A percentile compares a stretch with the other conserved stretches of the same genome.
Evolutionary conservation across 2,329 filamentous ascomycete species (phyloP).

Genomic region (Verticillium isaacii): DNA sequence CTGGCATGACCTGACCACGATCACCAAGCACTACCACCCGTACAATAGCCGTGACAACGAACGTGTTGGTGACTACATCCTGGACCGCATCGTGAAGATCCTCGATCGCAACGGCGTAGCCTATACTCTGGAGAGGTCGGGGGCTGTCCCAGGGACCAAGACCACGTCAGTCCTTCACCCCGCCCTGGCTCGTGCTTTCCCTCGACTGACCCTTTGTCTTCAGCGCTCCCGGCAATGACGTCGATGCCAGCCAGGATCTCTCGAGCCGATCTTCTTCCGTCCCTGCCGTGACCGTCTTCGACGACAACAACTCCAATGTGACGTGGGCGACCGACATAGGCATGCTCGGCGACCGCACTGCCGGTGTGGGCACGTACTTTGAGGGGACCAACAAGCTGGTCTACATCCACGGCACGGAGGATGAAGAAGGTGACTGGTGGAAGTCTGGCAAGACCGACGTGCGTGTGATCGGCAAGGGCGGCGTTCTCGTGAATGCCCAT

Average conservation of each 20-base stretch:
- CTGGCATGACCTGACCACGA: constrained; percentile 74
- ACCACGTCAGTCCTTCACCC: constrained; percentile 9
- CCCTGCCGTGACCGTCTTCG: constrained; percentile 62
- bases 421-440: constrained; percentile 73
- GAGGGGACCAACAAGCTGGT: constrained; percentile 90
- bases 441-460: constrained; percentile 33
- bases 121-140: constrained; percentile 35
- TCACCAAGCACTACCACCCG: constrained; percentile 76
- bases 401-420: constrained; percentile 79
- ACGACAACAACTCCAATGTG: constrained; percentile 74
- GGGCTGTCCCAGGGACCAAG: constrained; percentile 22
- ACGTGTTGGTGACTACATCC: constrained; percentile 69
- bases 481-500: constrained; percentile 90
- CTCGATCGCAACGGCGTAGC: constrained; percentile 54
- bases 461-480: constrained; percentile 56
- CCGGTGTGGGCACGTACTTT: constrained; percentile 63
- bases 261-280: constrained; percentile 13
- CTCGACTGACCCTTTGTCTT: background rate
- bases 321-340: constrained; percentile 50
- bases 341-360: constrained; percentile 20
- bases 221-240: background rate
- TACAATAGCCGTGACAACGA: constrained; percentile 87
- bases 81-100: constrained; percentile 67
- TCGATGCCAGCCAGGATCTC: background rate
- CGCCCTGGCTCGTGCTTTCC: background rate